Conservation (phyloP, 2,329 filamentous ascomycete species). For the Exophiala lecanii-corni region DNA sequence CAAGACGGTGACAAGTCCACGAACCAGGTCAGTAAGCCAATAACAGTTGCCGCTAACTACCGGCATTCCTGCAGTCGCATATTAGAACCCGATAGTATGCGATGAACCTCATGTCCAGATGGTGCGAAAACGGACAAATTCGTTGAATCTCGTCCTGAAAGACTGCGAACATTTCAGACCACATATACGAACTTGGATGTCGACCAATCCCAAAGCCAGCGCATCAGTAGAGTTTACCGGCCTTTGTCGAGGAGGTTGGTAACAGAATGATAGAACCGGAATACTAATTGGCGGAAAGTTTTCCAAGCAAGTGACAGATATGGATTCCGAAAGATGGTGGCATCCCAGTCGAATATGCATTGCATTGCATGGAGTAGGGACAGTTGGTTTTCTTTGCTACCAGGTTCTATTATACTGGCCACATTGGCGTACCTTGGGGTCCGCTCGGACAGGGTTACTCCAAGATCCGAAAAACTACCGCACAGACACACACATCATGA, state of each 20-base stretch:
- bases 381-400: too few species aligned
- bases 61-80: background rate
- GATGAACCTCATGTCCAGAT: too few species aligned
- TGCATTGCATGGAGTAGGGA: too few species aligned
- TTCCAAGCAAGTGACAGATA: background rate
- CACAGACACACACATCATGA: slow-evolving; percentile 7
- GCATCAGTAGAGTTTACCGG: background rate
- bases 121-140: too few species aligned
- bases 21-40: too few species aligned
- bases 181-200: slow-evolving; percentile 1
- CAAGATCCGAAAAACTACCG: slow-evolving; percentile 1
- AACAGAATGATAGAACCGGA: background rate
- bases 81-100: too few species aligned
- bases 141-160: too few species aligned
- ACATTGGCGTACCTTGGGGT: slow-evolving; percentile 7
- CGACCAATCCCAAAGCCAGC: background rate
- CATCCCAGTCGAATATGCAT: too few species aligned
- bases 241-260: background rate
- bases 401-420: too few species aligned
- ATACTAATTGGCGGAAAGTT: background rate
- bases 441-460: background rate
- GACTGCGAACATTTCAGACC: background rate
- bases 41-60: too few species aligned
- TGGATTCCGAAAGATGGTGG: background rate
- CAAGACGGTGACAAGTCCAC: too few species aligned